These are phyloP conservation scores for Priceomyces carsonii DNA, from an alignment of 805 yeast species.

Conservation along the genomic window DNA sequence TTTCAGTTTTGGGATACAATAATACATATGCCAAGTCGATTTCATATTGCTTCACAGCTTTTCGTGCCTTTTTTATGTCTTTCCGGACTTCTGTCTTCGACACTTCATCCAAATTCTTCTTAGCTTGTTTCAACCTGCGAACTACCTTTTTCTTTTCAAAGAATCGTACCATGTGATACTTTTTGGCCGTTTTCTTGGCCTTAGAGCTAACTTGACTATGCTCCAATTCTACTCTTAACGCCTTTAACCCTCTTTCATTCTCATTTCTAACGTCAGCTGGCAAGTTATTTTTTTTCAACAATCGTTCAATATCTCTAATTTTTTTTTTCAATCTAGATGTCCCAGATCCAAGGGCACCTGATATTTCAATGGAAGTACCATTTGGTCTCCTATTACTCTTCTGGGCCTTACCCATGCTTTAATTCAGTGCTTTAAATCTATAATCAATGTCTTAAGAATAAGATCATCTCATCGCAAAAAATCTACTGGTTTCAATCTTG, in stretches of 20 bases:
- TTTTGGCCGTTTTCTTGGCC: conserved; percentile 57
- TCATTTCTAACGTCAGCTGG: conserved; percentile 67
- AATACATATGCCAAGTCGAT: conserved; percentile 74
- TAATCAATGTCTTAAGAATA: no score
- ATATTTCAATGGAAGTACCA: conserved; percentile 25
- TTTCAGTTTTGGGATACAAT: conserved; percentile 75
- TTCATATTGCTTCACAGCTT: conserved; percentile 55
- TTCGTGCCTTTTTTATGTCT: conserved; percentile 46
- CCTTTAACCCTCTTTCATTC: conserved; percentile 74
- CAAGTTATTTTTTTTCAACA: conserved; percentile 57
- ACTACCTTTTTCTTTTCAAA: conserved; percentile 86
- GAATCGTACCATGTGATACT: conserved; percentile 91
- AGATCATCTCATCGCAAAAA: no score
- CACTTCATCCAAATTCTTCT: conserved; percentile 36
- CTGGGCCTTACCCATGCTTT: conserved; percentile 18
- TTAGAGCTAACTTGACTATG: conserved; percentile 45
- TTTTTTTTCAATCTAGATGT: conserved; percentile 71
- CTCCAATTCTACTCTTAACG: conserved; percentile 58
- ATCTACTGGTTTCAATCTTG: no score
- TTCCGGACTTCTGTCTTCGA: conserved; percentile 33
- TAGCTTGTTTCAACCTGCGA: conserved; percentile 61
- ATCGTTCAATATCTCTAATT: conserved; percentile 81
- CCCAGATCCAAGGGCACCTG: conserved; percentile 33
- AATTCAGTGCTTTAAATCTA: no score
- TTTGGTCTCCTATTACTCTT: conserved; percentile 14